A percentile compares a stretch with the other conserved stretches of the same genome.
Conservation (phyloP, 2,329 filamentous ascomycete genomes). For the Nemania bipapillata region DNA sequence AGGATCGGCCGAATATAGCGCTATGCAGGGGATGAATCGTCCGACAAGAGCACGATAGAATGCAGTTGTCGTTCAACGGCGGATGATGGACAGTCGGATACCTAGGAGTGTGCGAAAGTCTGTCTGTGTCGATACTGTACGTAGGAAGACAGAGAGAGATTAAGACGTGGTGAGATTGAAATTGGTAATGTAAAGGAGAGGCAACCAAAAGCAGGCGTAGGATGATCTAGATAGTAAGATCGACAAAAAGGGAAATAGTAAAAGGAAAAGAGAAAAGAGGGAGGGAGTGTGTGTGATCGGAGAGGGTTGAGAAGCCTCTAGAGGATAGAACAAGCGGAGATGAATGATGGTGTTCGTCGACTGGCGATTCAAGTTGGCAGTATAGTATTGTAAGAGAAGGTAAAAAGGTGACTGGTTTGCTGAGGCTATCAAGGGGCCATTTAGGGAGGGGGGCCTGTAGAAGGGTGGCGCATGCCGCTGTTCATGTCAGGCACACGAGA, state of each 20-base stretch:
- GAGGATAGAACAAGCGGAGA: background rate
- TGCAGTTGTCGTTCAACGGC: background rate
- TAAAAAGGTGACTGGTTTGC: background rate
- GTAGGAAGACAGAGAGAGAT: background rate
- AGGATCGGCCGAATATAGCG: background rate
- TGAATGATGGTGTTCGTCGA: background rate
- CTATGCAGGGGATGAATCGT: background rate
- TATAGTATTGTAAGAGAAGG: background rate
- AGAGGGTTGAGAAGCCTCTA: conserved; percentile 8
- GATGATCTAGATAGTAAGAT: too few relatives aligned
- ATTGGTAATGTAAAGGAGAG: conserved; percentile 8
- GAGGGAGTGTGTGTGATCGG: conserved; percentile 21
- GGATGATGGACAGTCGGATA: background rate
- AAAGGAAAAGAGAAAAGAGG: conserved; percentile 15
- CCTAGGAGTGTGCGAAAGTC: background rate
- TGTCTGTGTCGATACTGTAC: background rate
- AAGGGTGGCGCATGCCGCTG: conserved; percentile 15
- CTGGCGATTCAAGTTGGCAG: conserved; percentile 17
- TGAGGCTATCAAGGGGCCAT: conserved; percentile 8
- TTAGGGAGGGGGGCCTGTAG: conserved; percentile 10
- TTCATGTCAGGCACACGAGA: conserved; percentile 2
- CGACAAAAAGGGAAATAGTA: conserved; percentile 7
- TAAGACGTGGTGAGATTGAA: conserved; percentile 17
- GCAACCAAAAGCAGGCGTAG: conserved; percentile 22
- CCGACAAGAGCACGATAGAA: background rate